These are phyloP conservation scores for Thielaviopsis musarum DNA, from an alignment of 2,329 filamentous ascomycete genomes.

Conservation along the genomic window DNA sequence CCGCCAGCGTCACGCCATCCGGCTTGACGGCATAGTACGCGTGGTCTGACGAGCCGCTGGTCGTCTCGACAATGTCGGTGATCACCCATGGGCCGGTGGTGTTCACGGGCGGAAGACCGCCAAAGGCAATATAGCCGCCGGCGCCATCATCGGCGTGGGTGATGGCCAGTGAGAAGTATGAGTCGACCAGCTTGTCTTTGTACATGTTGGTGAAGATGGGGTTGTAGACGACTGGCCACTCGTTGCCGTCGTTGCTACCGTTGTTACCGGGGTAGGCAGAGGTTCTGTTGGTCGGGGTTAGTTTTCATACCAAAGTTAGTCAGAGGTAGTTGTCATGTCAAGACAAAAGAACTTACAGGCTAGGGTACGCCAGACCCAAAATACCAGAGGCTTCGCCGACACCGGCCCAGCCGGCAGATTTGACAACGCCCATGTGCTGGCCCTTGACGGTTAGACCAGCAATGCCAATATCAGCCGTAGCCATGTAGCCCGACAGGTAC, in stretches of 20 bases:
- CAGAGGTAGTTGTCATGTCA: too few species aligned
- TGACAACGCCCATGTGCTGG: conserved; percentile 6
- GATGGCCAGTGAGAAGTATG: conserved; percentile 5
- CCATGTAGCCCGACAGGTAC: conserved; percentile 4
- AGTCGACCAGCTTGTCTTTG: not conserved
- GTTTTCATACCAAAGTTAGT: not conserved
- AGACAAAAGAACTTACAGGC: conserved; percentile 3
- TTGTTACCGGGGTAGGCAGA: conserved; percentile 3
- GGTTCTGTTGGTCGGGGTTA: not conserved
- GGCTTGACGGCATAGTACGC: conserved; percentile 13
- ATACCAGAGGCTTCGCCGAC: conserved; percentile 1
- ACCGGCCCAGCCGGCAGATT: conserved; percentile 1
- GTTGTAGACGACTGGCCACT: not conserved
- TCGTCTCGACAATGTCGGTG: conserved; percentile 2
- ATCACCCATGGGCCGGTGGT: conserved; percentile 1
- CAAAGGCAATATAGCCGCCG: conserved; percentile 6
- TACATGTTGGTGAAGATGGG: conserved; percentile 7
- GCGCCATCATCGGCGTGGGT: not conserved
- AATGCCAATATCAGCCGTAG: not conserved
- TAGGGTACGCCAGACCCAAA: conserved; percentile 5
- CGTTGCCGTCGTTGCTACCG: not conserved
- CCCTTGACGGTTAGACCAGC: conserved; percentile 1
- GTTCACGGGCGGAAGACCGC: conserved; percentile 6
- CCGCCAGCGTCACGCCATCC: conserved; percentile 12
- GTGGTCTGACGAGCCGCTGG: not conserved